A percentile compares a stretch with the other conserved stretches of the same genome.
Conservation (phyloP, 768 basidiomycete genomes). For the Thelephora aurantiotincta region DNA sequence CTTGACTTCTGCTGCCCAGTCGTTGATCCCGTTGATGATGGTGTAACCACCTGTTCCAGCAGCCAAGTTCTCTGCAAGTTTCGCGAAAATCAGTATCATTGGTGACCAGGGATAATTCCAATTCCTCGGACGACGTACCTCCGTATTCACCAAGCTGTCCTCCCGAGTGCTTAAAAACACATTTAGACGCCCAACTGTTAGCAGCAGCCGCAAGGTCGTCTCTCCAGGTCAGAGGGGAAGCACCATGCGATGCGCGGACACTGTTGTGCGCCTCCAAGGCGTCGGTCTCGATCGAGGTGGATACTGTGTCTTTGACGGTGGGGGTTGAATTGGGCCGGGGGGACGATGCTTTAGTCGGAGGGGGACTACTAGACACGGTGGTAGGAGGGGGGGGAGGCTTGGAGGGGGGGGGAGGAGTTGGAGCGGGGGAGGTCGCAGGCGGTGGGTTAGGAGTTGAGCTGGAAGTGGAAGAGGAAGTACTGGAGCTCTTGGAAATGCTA, state of each 20-base stretch:
- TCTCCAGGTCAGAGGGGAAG: constrained; percentile 49
- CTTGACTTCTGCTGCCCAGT: constrained; percentile 60
- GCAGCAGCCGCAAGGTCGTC: constrained; percentile 45
- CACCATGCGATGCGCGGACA: constrained; percentile 50
- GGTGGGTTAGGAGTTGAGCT: constrained; percentile 5
- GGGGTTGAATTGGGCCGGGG: neutral
- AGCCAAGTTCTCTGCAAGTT: constrained; percentile 51
- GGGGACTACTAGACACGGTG: neutral
- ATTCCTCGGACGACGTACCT: constrained; percentile 22
- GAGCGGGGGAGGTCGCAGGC: constrained; percentile 2
- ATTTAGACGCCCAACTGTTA: constrained; percentile 53
- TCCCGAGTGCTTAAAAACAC: constrained; percentile 55
- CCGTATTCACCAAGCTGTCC: constrained; percentile 51
- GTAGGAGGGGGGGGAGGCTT: neutral
- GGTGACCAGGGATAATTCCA: neutral
- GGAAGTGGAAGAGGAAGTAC: constrained; percentile 5
- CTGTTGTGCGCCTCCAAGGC: constrained; percentile 49
- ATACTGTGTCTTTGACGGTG: too few species aligned
- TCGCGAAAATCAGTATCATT: neutral
- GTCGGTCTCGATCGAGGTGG: too few species aligned
- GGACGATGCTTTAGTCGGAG: neutral
- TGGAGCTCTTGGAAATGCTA: constrained; percentile 4
- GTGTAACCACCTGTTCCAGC: constrained; percentile 50
- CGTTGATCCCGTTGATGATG: constrained; percentile 34
- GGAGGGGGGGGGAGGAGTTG: constrained; percentile 5